Evolutionary conservation across 139 green algal genomes (phyloP).

Genomic region (Nannochloris sp.): DNA sequence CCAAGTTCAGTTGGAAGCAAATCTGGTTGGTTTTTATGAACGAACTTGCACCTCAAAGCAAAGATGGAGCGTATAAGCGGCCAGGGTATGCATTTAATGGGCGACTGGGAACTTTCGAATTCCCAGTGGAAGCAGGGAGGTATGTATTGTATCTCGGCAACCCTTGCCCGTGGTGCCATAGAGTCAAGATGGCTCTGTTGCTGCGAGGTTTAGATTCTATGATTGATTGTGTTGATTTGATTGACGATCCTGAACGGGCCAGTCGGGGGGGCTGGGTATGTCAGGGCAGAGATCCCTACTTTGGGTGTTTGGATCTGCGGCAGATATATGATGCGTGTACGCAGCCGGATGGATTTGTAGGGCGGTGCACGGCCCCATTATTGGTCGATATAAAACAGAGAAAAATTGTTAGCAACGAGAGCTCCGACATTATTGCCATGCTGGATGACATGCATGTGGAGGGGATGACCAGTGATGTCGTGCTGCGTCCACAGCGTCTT

Average conservation of each 20-base stretch:
- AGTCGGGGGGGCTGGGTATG: constrained; percentile 68
- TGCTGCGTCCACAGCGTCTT: constrained; percentile 46
- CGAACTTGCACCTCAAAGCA: constrained; percentile 79
- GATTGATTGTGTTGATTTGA: constrained; percentile 9
- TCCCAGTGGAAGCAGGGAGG: constrained; percentile 39
- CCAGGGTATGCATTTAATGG: constrained; percentile 61
- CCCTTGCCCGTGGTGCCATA: constrained; percentile 93
- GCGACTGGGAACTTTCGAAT: constrained; percentile 40
- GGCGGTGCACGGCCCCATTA: constrained; percentile 80
- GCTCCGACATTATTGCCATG: constrained; percentile 56
- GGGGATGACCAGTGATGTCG: constrained; percentile 8
- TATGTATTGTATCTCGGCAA: constrained; percentile 90
- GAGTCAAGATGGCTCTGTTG: constrained; percentile 62
- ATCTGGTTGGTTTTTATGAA: constrained; percentile 70
- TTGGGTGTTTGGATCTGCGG: constrained; percentile 49
- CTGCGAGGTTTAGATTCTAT: constrained; percentile 40
- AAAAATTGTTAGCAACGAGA: constrained; percentile 71
- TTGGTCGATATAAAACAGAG: constrained; percentile 55
- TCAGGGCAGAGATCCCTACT: constrained; percentile 35
- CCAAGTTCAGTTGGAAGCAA: constrained; percentile 58
- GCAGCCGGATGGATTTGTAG: constrained; percentile 52
- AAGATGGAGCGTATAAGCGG: constrained; percentile 60
- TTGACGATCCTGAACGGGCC: constrained; percentile 67
- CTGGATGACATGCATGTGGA: constrained; percentile 46
- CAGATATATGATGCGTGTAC: constrained; percentile 67